Conservation (phyloP, 164 flowering plant genomes). For the Vitis riparia region DNA sequence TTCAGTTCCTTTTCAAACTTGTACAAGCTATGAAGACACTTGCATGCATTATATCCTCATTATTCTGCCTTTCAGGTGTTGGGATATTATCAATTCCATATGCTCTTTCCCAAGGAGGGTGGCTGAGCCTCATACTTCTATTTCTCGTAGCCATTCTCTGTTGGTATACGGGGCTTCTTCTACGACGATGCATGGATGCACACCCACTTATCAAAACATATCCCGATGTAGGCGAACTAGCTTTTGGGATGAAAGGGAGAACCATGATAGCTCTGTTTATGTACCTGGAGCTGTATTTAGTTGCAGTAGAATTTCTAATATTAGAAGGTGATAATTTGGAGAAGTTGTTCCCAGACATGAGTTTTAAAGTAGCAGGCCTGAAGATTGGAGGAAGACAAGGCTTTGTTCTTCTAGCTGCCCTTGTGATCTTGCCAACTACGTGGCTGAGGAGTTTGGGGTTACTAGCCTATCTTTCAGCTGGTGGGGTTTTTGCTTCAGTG, state of each 20-base stretch:
- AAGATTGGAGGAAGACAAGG: conserved; percentile 35
- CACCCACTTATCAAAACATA: conserved; percentile 41
- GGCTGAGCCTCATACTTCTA: conserved; percentile 51
- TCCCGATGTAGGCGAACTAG: conserved; percentile 53
- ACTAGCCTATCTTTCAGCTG: conserved; percentile 52
- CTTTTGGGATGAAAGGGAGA: conserved; percentile 49
- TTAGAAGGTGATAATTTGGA: conserved; percentile 61
- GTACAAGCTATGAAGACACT: background rate
- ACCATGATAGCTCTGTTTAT: conserved; percentile 33
- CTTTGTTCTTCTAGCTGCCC: conserved; percentile 40
- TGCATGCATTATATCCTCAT: background rate
- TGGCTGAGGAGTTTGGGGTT: conserved; percentile 40
- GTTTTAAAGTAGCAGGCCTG: conserved; percentile 16
- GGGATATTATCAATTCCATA: conserved; percentile 73
- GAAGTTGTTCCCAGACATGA: conserved; percentile 41
- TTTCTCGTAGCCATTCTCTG: conserved; percentile 38
- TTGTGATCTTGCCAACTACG: conserved; percentile 47
- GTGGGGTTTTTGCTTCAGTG: conserved; percentile 51
- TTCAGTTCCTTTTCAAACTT: too few relatives aligned
- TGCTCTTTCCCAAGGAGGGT: conserved; percentile 72
- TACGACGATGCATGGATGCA: conserved; percentile 54
- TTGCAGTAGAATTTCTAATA: conserved; percentile 52
- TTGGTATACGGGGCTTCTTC: conserved; percentile 60
- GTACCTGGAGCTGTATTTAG: conserved; percentile 47
- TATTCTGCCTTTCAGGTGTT: conserved; percentile 44